Percentiles rank a stretch among this genome's conserved stretches.
These are phyloP conservation scores for Linanthus parryae DNA, from an alignment of 148 eudicot genomes.

Conservation along the genomic window DNA sequence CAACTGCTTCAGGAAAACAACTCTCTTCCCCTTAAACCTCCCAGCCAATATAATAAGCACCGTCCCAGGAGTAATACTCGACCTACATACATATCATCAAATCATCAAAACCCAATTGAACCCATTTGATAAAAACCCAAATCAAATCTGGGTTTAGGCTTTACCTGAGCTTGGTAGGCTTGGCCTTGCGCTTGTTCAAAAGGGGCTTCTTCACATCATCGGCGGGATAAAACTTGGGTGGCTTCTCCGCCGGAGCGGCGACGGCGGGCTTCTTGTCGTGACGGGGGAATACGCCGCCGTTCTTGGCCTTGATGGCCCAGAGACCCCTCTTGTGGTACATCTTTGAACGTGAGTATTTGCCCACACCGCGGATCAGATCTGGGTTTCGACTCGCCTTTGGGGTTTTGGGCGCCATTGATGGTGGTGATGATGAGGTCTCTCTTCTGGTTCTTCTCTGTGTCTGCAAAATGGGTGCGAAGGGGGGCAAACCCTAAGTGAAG, in stretches of 20 bases:
- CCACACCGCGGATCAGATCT: constrained; percentile 58
- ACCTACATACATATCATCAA: too few species aligned
- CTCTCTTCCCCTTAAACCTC: constrained; percentile 41
- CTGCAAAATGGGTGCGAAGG: too few species aligned
- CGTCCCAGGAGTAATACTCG: constrained; percentile 38
- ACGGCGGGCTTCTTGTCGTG: constrained; percentile 39
- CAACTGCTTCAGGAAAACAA: constrained; percentile 37
- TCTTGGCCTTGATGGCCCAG: constrained; percentile 90
- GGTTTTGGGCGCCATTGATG: constrained; percentile 39
- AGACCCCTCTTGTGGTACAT: constrained; percentile 91
- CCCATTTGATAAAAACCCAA: too few species aligned
- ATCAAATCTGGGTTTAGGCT: not conserved
- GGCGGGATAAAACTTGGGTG: constrained; percentile 75
- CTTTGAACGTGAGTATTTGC: constrained; percentile 52
- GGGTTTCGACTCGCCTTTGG: constrained; percentile 55
- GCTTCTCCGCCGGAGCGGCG: constrained; percentile 21
- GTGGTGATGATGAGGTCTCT: too few species aligned
- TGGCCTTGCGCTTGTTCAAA: constrained; percentile 57
- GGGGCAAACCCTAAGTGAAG: too few species aligned
- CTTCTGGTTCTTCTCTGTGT: too few species aligned
- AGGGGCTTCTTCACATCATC: constrained; percentile 81
- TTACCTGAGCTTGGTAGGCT: constrained; percentile 88
- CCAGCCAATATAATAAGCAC: constrained; percentile 32
- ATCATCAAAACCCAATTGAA: too few species aligned
- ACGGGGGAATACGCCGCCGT: constrained; percentile 78